Percentiles rank a stretch among this genome's conserved stretches.
These are phyloP conservation scores for Amylocarpus encephaloides DNA, from an alignment of 2,329 filamentous ascomycete genomes.

Conservation along the genomic window DNA sequence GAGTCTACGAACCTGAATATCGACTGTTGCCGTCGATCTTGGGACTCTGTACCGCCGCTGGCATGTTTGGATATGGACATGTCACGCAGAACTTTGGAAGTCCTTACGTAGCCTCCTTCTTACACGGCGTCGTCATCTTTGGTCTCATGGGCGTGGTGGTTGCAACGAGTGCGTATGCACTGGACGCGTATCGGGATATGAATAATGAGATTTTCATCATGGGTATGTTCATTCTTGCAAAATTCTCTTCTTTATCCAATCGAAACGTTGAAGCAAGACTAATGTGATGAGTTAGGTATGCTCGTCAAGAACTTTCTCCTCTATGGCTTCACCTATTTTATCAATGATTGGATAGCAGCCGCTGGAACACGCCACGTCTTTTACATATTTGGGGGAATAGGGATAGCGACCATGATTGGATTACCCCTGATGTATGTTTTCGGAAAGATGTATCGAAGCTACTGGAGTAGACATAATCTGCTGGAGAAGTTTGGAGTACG, in stretches of 20 bases:
- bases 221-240: conserved; percentile 9
- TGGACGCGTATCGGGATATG: conserved; percentile 37
- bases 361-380: conserved; percentile 33
- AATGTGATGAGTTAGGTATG: conserved; percentile 24
- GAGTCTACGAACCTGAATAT: conserved; percentile 49
- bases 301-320: conserved; percentile 39
- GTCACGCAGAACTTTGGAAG: conserved; percentile 20
- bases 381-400: conserved; percentile 31
- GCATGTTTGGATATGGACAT: conserved; percentile 36
- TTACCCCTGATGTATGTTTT: conserved; percentile 12
- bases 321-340: conserved; percentile 37
- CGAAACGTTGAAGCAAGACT: too few relatives aligned
- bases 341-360: conserved; percentile 36
- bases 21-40: conserved; percentile 36
- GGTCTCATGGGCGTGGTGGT: conserved; percentile 29
- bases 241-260: too few relatives aligned
- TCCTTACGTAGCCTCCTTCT: conserved; percentile 31
- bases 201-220: conserved; percentile 38
- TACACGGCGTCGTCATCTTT: conserved; percentile 27
- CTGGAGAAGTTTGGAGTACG: conserved; percentile 14
- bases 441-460: conserved; percentile 15
- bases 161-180: conserved; percentile 32
- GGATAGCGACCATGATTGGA: conserved; percentile 7
- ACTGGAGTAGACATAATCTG: conserved; percentile 14
- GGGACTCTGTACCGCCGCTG: conserved; percentile 31